A percentile compares a stretch with the other conserved stretches of the same genome.
These are phyloP conservation scores for Hericium rajendrae DNA, from an alignment of 768 basidiomycete genomes.

Conservation along the genomic window DNA sequence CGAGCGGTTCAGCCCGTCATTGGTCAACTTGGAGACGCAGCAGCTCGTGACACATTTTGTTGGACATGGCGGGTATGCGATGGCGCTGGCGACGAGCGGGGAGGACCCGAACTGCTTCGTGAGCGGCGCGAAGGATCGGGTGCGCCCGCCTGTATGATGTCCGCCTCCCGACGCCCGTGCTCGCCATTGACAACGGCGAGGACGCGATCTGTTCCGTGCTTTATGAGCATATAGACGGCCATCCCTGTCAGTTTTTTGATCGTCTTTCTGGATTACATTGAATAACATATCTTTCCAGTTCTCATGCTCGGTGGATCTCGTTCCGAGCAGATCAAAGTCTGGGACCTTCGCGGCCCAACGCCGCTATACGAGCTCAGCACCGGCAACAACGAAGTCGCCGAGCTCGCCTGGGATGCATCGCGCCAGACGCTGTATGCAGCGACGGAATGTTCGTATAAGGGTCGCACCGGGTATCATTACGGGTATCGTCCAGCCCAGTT, in stretches of 20 bases:
- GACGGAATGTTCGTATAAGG: constrained; percentile 25
- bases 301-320: constrained; percentile 19
- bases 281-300: no score
- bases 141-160: no score
- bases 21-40: constrained; percentile 24
- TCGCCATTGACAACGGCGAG: no score
- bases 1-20: constrained; percentile 9
- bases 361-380: constrained; percentile 34
- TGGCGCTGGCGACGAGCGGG: constrained; percentile 24
- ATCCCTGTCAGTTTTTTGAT: no score
- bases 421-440: constrained; percentile 23
- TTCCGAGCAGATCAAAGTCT: constrained; percentile 28
- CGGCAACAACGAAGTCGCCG: constrained; percentile 32
- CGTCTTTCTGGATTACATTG: no score
- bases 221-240: no score
- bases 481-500: constrained; percentile 18
- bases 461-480: constrained; percentile 16
- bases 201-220: no score
- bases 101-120: constrained; percentile 28
- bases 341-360: constrained; percentile 30
- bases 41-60: constrained; percentile 23
- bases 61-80: constrained; percentile 27
- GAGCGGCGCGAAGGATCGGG: constrained; percentile 17
- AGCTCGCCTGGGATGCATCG: constrained; percentile 26
- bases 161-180: no score